Conservation (phyloP, 768 basidiomycete genomes). For the Jaapia argillacea region DNA sequence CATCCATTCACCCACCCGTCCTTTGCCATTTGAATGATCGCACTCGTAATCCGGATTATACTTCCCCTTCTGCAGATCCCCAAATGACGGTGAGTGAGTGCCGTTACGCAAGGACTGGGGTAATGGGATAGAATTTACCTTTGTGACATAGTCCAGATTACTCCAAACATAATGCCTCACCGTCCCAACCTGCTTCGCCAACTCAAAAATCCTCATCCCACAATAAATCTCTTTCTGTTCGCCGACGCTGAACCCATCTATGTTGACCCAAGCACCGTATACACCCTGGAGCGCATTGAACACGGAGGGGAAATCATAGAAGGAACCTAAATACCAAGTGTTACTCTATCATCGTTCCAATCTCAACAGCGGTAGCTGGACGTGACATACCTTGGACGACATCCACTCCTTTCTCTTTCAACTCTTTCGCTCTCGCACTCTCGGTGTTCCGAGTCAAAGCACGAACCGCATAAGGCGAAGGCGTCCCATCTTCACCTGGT, state of each 20-base stretch:
- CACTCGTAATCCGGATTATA: slow-evolving; percentile 20
- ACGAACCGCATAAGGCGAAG: slow-evolving; percentile 28
- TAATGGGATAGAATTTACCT: slow-evolving; percentile 20
- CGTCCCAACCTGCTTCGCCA: slow-evolving; percentile 19
- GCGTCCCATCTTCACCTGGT: slow-evolving; percentile 21
- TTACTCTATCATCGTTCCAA: too few species aligned
- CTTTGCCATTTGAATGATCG: slow-evolving; percentile 30
- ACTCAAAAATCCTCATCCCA: slow-evolving; percentile 29
- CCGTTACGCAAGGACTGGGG: too few species aligned
- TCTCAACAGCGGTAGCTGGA: too few species aligned
- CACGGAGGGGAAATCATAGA: slow-evolving; percentile 20
- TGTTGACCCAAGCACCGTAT: slow-evolving; percentile 26
- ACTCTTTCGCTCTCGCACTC: slow-evolving; percentile 20
- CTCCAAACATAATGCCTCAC: slow-evolving; percentile 30
- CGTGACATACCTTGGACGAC: slow-evolving; percentile 19
- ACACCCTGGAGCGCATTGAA: slow-evolving; percentile 19
- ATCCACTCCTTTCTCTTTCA: slow-evolving; percentile 24
- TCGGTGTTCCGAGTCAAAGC: slow-evolving; percentile 26
- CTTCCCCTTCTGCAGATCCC: slow-evolving; percentile 4
- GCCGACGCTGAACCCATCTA: slow-evolving; percentile 22
- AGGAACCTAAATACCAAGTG: slow-evolving; percentile 15
- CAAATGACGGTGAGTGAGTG: neutral
- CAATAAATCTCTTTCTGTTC: slow-evolving; percentile 26
- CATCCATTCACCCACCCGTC: slow-evolving; percentile 26
- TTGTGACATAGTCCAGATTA: slow-evolving; percentile 26